These are phyloP conservation scores for Irpex sp. DNA, from an alignment of 1,284 basidiomycete species.

Conservation along the genomic window DNA sequence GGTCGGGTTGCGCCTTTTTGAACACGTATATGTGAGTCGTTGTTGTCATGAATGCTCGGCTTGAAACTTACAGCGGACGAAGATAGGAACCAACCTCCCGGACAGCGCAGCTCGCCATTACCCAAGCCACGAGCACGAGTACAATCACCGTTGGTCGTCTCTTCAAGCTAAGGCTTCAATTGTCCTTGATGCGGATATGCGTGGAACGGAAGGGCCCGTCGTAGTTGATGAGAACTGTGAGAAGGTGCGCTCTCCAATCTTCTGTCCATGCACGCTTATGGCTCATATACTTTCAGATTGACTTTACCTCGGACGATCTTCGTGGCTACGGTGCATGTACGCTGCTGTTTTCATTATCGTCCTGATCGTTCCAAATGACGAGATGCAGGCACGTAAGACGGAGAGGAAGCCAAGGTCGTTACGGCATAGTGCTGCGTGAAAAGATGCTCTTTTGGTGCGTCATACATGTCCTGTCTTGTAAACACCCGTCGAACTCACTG, in stretches of 20 bases:
- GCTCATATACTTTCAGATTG: constrained; percentile 78
- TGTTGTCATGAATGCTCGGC: too few species aligned
- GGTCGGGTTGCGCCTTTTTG: too few species aligned
- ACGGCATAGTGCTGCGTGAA: constrained; percentile 71
- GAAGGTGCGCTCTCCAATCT: constrained; percentile 20
- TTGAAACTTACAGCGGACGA: too few species aligned
- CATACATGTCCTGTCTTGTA: constrained; percentile 7
- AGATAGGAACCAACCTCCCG: constrained; percentile 29
- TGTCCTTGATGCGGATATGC: constrained; percentile 93
- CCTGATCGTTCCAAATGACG: too few species aligned
- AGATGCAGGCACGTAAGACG: constrained; percentile 54
- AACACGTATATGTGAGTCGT: too few species aligned
- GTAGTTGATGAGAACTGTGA: constrained; percentile 82
- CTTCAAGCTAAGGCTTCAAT: constrained; percentile 76
- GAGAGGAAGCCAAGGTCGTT: constrained; percentile 88
- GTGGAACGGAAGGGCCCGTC: constrained; percentile 88
- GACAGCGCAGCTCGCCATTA: too few species aligned
- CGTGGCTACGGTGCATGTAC: too few species aligned
- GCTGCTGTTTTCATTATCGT: too few species aligned
- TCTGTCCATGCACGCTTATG: constrained; percentile 89
- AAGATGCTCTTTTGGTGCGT: constrained; percentile 78
- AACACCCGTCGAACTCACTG: constrained; percentile 12
- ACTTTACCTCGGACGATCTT: too few species aligned
- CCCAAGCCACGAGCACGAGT: constrained; percentile 88
- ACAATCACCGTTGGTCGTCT: constrained; percentile 97